A percentile compares a stretch with the other conserved stretches of the same genome.
Evolutionary conservation across 345 rosid genomes (phyloP).

Genomic region (Rhizophora apiculata): DNA sequence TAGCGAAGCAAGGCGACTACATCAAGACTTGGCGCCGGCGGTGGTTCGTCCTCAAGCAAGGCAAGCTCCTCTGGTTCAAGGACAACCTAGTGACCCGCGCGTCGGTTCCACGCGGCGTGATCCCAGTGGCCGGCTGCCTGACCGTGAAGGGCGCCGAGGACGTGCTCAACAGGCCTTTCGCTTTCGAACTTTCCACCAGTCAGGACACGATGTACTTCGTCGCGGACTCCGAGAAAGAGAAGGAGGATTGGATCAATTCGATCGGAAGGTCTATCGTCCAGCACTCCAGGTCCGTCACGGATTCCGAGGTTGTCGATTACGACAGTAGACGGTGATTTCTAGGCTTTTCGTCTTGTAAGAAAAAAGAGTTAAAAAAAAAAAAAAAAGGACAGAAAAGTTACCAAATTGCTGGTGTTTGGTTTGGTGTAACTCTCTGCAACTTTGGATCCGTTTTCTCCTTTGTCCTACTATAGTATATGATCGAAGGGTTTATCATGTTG

Average conservation of each 20-base stretch:
- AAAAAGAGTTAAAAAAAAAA: too few relatives aligned
- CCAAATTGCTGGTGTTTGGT: background rate
- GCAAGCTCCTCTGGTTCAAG: slow-evolving; percentile 35
- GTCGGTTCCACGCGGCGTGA: slow-evolving; percentile 27
- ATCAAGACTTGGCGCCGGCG: slow-evolving; percentile 32
- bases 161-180: slow-evolving; percentile 28
- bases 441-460: background rate
- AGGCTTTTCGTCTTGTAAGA: background rate
- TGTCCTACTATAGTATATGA: background rate
- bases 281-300: slow-evolving; percentile 33
- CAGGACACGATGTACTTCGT: slow-evolving; percentile 31
- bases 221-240: slow-evolving; percentile 32
- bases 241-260: slow-evolving; percentile 37
- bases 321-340: slow-evolving; percentile 21
- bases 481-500: background rate
- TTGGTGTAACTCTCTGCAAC: background rate
- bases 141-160: slow-evolving; percentile 37
- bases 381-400: too few relatives aligned
- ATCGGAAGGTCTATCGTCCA: slow-evolving; percentile 31
- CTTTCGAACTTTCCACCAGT: slow-evolving; percentile 32
- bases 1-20: slow-evolving; percentile 31
- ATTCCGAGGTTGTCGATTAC: slow-evolving; percentile 32
- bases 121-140: slow-evolving; percentile 26
- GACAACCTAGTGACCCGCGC: slow-evolving; percentile 21
- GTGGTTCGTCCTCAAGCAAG: slow-evolving; percentile 34